Evolutionary conservation across 192 early-diverging fungal genomes (phyloP), one percentile per base, ranked within the genome.

Genomic region (Coemansia sp.): DNA sequence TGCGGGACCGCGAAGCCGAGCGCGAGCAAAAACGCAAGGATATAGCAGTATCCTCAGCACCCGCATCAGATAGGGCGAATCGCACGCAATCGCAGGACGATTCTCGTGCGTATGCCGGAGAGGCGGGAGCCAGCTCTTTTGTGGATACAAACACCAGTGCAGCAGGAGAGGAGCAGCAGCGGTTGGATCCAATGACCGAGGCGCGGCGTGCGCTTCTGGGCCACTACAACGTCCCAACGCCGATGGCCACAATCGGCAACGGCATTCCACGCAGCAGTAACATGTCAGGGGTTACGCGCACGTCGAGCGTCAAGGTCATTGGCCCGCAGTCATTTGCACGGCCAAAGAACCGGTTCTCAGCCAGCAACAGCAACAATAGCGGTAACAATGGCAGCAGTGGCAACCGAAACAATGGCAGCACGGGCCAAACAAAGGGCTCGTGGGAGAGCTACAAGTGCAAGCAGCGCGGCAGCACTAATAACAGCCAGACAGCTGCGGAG

Each of bases 1-100:
- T 81, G 60, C 79, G 79, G 27, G 79, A 81, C 43, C 79, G 64
- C 24, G 79, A 81, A 47, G 79, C 79, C 3, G 79, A 81, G 70
- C 74, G 79, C 48, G 70, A 81, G 63, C 61, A 58, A 65, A 23
- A 37, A 29, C 67, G 45, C 15, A 52, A 47, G 22, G 32, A 47
- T 3, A 15, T 14, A 15, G 64, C 47, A 11, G 27, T 23, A 2
- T 22, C 5, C 5, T 17, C 54, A 25, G 32, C 27, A 7, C 48
- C 17, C 1, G 29, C 11, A n/a, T 10, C 29, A 10, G 5, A n/a
- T 22, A 52, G 6, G 48, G 37, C 22, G 8, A 23, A 17, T 19
- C 22, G 49, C 22, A 19, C 49, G 49, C 49, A 17, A 8, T 14
- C 49, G 5, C 19, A 51, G 8, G 49, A 51, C 8, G 19, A 19